Percentiles rank a stretch among this genome's conserved stretches.
Conservation (phyloP, 1,284 basidiomycete species). For the Retiboletus flavoniger region DNA sequence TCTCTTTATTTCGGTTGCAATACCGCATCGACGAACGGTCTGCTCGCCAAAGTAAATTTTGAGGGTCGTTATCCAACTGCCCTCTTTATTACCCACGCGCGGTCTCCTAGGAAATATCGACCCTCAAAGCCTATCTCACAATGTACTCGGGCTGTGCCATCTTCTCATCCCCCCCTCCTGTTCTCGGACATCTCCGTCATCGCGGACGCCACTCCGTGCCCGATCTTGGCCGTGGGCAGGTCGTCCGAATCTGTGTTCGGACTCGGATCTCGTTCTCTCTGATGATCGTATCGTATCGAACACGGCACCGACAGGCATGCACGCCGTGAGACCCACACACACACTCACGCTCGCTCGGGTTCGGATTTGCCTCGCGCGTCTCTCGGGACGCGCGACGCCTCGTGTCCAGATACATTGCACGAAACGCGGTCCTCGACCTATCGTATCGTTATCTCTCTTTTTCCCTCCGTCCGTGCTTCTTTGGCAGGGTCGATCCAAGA, state of each 20-base stretch:
- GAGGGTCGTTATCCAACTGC: conserved; percentile 20
- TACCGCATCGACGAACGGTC: conserved; percentile 8
- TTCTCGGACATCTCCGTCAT: no score
- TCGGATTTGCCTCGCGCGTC: no score
- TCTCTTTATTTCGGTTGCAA: conserved; percentile 18
- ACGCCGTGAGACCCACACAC: no score
- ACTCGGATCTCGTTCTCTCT: no score
- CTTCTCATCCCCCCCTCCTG: no score
- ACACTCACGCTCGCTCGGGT: no score
- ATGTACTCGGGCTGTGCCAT: neutral
- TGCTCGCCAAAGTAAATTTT: conserved; percentile 33
- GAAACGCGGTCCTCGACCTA: no score
- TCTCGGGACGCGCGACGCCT: no score
- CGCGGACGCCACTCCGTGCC: no score
- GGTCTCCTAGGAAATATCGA: conserved; percentile 31
- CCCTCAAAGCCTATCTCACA: conserved; percentile 5
- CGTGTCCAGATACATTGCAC: no score
- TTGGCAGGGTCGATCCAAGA: conserved; percentile 2
- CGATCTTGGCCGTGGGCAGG: no score
- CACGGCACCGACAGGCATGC: conserved; percentile 5
- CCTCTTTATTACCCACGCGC: conserved; percentile 16
- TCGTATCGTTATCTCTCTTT: neutral
- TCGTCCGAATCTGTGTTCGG: no score
- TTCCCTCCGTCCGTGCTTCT: conserved; percentile 10
- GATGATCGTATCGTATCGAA: neutral